Conservation (phyloP, 192 early-diverging fungal genomes). For the Backusella mclennaniae region DNA sequence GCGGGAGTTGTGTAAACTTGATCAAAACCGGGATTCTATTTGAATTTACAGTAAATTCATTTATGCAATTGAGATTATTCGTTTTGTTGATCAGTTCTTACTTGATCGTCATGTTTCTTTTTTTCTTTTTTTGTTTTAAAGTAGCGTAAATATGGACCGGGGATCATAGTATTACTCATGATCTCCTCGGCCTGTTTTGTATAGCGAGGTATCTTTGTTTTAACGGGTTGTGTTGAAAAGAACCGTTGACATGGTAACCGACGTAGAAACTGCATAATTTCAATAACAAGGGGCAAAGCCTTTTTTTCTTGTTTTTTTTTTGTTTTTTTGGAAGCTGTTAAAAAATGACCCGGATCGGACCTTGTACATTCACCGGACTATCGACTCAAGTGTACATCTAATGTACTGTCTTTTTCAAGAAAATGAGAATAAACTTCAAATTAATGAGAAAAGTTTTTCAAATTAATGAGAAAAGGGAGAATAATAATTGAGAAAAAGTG, state of each 20-base stretch:
- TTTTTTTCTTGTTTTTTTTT: neutral
- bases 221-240: slow-evolving; percentile 4
- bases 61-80: neutral
- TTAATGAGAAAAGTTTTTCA: no score
- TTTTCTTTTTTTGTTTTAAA: slow-evolving; percentile 21
- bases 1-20: slow-evolving; percentile 17
- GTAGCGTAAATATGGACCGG: slow-evolving; percentile 15
- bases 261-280: neutral
- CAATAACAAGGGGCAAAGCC: neutral
- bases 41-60: neutral
- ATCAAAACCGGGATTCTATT: neutral
- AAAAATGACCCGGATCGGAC: neutral
- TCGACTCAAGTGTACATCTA: neutral
- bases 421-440: no score
- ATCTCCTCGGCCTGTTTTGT: neutral
- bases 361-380: neutral
- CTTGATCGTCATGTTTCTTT: neutral
- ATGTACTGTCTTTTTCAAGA: no score
- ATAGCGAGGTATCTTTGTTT: slow-evolving; percentile 10
- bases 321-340: neutral
- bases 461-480: no score
- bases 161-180: slow-evolving; percentile 26
- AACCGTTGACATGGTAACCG: neutral
- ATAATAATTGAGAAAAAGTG: no score
- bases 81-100: neutral